These are phyloP conservation scores for Litsea cubeba DNA, from an alignment of 164 flowering plant genomes.

Conservation along the genomic window DNA sequence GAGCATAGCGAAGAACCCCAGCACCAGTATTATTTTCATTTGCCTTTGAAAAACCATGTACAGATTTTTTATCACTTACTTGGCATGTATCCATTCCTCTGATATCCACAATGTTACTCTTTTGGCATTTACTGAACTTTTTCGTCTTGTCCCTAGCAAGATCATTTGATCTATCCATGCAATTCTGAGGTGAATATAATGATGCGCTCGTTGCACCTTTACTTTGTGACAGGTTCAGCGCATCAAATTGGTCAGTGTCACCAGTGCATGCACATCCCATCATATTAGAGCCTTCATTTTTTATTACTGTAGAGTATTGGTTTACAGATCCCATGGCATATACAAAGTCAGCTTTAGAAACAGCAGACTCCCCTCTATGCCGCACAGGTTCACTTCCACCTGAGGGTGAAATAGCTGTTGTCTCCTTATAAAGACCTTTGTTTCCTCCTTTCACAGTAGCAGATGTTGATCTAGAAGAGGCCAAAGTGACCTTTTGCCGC, in stretches of 20 bases:
- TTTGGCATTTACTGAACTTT: slow-evolving; percentile 7
- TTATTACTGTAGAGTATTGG: slow-evolving; percentile 14
- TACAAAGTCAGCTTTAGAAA: slow-evolving; percentile 7
- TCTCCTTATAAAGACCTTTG: slow-evolving; percentile 21
- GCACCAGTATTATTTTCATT: slow-evolving; percentile 40
- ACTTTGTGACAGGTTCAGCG: slow-evolving; percentile 16
- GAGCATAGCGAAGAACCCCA: slow-evolving; percentile 89
- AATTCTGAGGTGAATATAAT: slow-evolving; percentile 11
- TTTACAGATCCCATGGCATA: slow-evolving; percentile 11
- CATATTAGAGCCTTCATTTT: slow-evolving; percentile 20
- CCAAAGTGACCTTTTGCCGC: slow-evolving; percentile 77
- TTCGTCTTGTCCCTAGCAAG: not conserved
- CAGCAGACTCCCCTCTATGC: slow-evolving; percentile 12
- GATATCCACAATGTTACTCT: slow-evolving; percentile 16
- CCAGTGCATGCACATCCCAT: slow-evolving; percentile 16
- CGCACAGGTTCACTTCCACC: not conserved
- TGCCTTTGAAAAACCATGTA: slow-evolving; percentile 37
- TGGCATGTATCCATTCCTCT: slow-evolving; percentile 18
- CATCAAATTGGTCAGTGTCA: slow-evolving; percentile 11
- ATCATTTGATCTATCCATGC: slow-evolving; percentile 6
- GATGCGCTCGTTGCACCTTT: slow-evolving; percentile 4
- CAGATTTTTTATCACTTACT: slow-evolving; percentile 31
- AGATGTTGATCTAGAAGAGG: slow-evolving; percentile 33
- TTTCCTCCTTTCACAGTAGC: slow-evolving; percentile 20
- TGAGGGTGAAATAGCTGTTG: not conserved